Percentiles rank a stretch among this genome's conserved stretches.
Evolutionary conservation across 345 rosid species (phyloP).

Genomic region (Acer saccharum): DNA sequence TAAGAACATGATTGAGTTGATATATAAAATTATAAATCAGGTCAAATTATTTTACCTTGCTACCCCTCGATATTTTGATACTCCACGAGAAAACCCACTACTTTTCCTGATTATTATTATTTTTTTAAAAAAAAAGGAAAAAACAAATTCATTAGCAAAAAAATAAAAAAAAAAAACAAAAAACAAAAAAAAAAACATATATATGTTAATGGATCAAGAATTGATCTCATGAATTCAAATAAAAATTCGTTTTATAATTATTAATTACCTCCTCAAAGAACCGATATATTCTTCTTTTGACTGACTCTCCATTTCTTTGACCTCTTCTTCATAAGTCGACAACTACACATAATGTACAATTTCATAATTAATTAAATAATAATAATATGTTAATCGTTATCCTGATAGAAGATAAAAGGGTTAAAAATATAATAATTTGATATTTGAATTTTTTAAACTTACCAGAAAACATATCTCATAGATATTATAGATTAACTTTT

Average conservation of each 20-base stretch:
- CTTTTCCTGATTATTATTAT: slow-evolving; percentile 80
- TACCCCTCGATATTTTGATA: slow-evolving; percentile 92
- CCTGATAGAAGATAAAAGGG: not conserved
- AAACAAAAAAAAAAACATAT: not conserved
- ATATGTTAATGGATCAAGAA: not conserved
- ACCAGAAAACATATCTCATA: not conserved
- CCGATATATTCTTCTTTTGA: slow-evolving; percentile 90
- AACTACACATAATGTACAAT: slow-evolving; percentile 37
- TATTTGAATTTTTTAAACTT: too few species aligned
- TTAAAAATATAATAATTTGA: too few species aligned
- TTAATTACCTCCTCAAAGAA: slow-evolving; percentile 75
- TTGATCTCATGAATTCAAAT: too few species aligned
- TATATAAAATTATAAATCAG: too few species aligned
- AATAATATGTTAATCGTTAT: too few species aligned
- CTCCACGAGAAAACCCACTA: slow-evolving; percentile 96
- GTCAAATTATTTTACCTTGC: slow-evolving; percentile 58
- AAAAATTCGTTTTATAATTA: not conserved
- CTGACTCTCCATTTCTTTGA: slow-evolving; percentile 76
- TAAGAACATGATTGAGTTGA: too few species aligned
- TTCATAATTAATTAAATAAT: not conserved
- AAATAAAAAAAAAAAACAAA: too few species aligned
- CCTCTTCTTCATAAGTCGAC: slow-evolving; percentile 55
- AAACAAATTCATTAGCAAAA: not conserved
- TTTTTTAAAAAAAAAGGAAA: not conserved
- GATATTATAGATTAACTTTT: too few species aligned